A percentile compares a stretch with the other conserved stretches of the same genome.
These are phyloP conservation scores for Hsuehochloa calcarea DNA, from an alignment of 176 grass and related monocot species.

Conservation along the genomic window DNA sequence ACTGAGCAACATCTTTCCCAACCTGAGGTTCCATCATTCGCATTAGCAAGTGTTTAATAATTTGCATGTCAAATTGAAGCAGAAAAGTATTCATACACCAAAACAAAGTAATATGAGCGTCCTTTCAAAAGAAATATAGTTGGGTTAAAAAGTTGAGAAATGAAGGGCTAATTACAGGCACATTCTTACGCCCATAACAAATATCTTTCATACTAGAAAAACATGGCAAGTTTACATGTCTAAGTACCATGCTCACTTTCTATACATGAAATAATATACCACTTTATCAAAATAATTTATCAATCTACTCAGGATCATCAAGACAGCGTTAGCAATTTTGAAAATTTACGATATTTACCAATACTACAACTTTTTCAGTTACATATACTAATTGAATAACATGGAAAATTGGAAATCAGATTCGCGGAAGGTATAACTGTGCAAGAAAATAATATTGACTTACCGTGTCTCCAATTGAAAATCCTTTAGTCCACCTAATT, in stretches of 20 bases:
- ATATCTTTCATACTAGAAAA: neutral
- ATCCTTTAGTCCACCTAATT: slow-evolving; percentile 92
- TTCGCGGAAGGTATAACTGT: neutral
- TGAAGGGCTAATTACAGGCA: neutral
- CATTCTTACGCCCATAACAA: neutral
- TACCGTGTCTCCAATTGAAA: slow-evolving; percentile 78
- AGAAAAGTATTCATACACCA: neutral
- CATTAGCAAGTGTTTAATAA: neutral
- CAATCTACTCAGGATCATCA: neutral
- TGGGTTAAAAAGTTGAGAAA: neutral
- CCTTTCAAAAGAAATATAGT: neutral
- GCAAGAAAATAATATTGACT: neutral
- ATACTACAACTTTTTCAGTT: neutral
- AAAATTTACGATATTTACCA: neutral
- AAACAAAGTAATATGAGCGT: neutral
- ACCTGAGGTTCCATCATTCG: slow-evolving; percentile 43
- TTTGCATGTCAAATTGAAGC: neutral
- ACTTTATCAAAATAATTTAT: neutral
- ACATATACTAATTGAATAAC: neutral
- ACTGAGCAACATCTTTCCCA: slow-evolving; percentile 70
- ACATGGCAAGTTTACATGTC: neutral
- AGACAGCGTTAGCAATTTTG: neutral
- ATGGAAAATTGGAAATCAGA: slow-evolving; percentile 9
- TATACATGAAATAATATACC: neutral
- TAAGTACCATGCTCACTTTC: neutral